Base-by-base conservation (phyloP, 208 protist species). In the Trypanosomatidae sp. region DNA sequence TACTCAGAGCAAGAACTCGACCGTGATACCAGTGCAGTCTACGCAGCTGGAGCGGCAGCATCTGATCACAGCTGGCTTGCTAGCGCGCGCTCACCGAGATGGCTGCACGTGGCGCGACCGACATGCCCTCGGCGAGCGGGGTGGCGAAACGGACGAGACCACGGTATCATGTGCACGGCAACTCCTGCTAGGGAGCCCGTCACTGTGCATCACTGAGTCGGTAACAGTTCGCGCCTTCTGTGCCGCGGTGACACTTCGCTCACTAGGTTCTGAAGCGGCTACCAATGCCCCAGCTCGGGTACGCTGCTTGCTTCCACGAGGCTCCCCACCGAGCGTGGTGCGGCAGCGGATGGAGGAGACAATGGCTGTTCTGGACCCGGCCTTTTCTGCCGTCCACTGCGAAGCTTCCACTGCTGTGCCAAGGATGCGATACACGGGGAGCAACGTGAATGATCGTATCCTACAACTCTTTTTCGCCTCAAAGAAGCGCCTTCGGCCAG, bases 251-350 rank as follows among this genome's bases (percentile, higher is more conserved):
- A 28, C 28, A 9, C 41, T 76, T 25, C 53, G 43, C 28, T 36
- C 39, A n/a, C 65, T 17, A 64, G 8, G 30, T 36, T 53, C 3
- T 28, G 53, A 9, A 28, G 47, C 52, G 7, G 47, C 33, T 9
- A 62, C 46, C 33, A 62, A 33, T 66, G 62, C 65, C 49, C 7
- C 70, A 30, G 17, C 39, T 50, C 68, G 66, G 12, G 41, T 66
- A 62, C 67, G 78, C 25, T 86, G 47, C 43, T 39, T 89, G 2
- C 76, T 93, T n/a, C 88, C 88, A 12, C 84, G 88, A 44, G 88
- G 84, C 12, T 80, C 84, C 9, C 83, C 88, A 0, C 83, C 86
- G 0, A 84, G 80, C 30, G 80, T 60, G 0, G 36, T 87, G 43
- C 68, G 68, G 7, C 12, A 50, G n/a, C 71, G 64, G 43, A 66